Evolutionary conservation across 345 rosid genomes (phyloP), one percentile per base, ranked within the genome.

Genomic region (Eutrema japonicum): DNA sequence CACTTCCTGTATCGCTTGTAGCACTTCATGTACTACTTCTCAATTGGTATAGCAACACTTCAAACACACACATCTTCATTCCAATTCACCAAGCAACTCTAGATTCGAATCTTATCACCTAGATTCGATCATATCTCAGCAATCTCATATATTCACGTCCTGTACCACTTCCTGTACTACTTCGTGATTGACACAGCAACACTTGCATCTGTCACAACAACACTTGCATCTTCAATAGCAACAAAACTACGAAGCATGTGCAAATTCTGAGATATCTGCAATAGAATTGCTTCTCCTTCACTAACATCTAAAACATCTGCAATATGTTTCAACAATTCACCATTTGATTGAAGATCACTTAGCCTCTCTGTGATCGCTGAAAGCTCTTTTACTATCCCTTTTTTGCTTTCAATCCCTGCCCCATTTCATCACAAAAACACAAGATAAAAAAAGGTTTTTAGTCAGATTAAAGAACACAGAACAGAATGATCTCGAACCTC

Each of bases 281-380:
- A 56, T 70, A 81, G 67, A 48, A 77, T 78, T 73, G 80, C 78
- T 61, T 63, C 72, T 55, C 80, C 76, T 53, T 77, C 82, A 46
- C 79, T 67, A 16, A 73, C 80, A 74, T 67, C 75, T 10, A 69
- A 65, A 14, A 73, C 65, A 41, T 67, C 57, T 41, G 69, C 53
- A 47, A 65, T 66, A 63, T 56, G 80, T 45, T 77, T 80, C 51
- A 77, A 66, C 16, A 82, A 54, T 29, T 67, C 84, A 64, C 46
- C 80, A 50, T 78, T 80, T 51, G 74, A 78, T 66, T 82, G 85
- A 61, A 87, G 83, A n/a, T 70, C 78, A 72, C 72, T 73, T 74
- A 79, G 77, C 36, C 80, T 76, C 63, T 79, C 82, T 41, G 77
- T 74, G 37, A 83, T 78, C 42, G 64, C 81, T 26, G 55, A 65